Evolutionary conservation across 2,329 filamentous ascomycete species (phyloP).

Genomic region (Emmonsiellopsis sp.): DNA sequence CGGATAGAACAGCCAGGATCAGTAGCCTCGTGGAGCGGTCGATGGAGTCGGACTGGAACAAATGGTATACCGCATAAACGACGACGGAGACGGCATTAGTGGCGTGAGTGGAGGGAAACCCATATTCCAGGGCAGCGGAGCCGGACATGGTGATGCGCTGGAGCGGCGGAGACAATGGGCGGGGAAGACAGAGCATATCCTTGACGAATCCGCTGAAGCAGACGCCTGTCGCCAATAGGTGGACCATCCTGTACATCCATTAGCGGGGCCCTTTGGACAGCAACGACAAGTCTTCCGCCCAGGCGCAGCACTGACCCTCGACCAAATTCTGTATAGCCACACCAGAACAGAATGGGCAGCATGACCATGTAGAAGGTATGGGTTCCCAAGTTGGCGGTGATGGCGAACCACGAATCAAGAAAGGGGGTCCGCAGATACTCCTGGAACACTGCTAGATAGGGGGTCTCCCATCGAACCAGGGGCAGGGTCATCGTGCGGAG

Average conservation of each 20-base stretch:
- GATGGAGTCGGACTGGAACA: constrained; percentile 58
- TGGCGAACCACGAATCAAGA: constrained; percentile 93
- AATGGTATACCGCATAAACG: constrained; percentile 65
- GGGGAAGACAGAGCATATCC: constrained; percentile 83
- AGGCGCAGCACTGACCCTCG: constrained; percentile 58
- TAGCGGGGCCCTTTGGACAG: neutral
- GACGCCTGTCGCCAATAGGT: constrained; percentile 68
- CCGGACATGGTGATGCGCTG: constrained; percentile 85
- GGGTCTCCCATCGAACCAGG: constrained; percentile 87
- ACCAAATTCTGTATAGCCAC: constrained; percentile 73
- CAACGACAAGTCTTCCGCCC: neutral
- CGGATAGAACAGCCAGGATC: constrained; percentile 63
- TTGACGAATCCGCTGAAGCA: constrained; percentile 91
- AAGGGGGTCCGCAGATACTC: constrained; percentile 67
- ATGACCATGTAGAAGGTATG: constrained; percentile 99
- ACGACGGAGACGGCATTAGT: constrained; percentile 94
- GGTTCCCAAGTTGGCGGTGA: constrained; percentile 90
- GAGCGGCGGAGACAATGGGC: constrained; percentile 83
- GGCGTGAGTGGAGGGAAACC: constrained; percentile 93
- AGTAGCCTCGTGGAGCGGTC: constrained; percentile 48
- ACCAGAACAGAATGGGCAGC: constrained; percentile 93
- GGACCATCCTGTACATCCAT: constrained; percentile 39
- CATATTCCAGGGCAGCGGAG: constrained; percentile 88
- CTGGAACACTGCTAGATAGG: constrained; percentile 83
- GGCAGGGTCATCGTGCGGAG: constrained; percentile 75